A percentile compares a stretch with the other conserved stretches of the same genome.
Conservation (phyloP, 164 flowering plant species). For the Hamamelis virginiana region DNA sequence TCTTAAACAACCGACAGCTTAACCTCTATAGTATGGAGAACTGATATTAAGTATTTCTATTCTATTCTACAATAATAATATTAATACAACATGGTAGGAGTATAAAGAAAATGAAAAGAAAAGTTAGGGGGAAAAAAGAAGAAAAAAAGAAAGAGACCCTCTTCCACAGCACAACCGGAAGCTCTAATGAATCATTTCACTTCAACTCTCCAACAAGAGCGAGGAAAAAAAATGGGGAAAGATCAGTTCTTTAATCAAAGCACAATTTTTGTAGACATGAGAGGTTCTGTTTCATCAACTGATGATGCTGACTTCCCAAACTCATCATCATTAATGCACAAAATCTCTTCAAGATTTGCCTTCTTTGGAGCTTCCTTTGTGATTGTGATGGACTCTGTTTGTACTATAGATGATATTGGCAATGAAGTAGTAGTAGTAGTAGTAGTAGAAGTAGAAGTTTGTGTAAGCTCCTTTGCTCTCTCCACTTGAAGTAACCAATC, state of each 20-base stretch:
- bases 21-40: constrained; percentile 15
- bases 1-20: constrained; percentile 46
- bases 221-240: constrained; percentile 5
- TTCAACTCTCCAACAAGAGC: constrained; percentile 12
- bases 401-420: constrained; percentile 21
- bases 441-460: constrained; percentile 15
- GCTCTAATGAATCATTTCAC: constrained; percentile 19
- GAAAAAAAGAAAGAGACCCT: constrained; percentile 4
- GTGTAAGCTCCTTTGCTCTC: constrained; percentile 66
- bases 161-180: neutral
- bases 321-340: constrained; percentile 41
- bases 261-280: constrained; percentile 28
- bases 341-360: constrained; percentile 42
- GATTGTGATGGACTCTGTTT: constrained; percentile 3
- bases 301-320: constrained; percentile 37
- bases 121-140: neutral
- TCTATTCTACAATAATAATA: constrained; percentile 6
- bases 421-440: constrained; percentile 10
- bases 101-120: neutral
- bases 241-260: constrained; percentile 20
- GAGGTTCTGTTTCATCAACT: constrained; percentile 77
- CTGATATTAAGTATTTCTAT: constrained; percentile 2
- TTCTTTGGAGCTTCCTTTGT: constrained; percentile 17
- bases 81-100: neutral
- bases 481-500: constrained; percentile 74